A percentile compares a stretch with the other conserved stretches of the same genome.
These are phyloP conservation scores for Sarcodon sp. DNA, from an alignment of 768 basidiomycete genomes.

Conservation along the genomic window DNA sequence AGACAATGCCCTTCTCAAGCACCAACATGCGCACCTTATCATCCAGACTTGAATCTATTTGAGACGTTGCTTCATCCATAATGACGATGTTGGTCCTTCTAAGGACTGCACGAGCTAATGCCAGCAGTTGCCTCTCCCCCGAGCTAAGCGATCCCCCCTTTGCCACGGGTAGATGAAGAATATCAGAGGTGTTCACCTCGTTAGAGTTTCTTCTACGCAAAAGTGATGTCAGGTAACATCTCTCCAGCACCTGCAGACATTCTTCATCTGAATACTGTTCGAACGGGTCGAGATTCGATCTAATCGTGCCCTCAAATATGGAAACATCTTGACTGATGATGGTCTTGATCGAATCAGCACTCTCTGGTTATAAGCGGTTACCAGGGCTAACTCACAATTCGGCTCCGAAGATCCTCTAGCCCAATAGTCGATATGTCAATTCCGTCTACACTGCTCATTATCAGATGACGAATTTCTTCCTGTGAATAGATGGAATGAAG, in stretches of 20 bases:
- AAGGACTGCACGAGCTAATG: slow-evolving; percentile 56
- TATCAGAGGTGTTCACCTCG: background rate
- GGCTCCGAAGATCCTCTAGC: slow-evolving; percentile 52
- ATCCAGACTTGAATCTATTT: slow-evolving; percentile 59
- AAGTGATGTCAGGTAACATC: slow-evolving; percentile 44
- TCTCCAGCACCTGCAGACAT: slow-evolving; percentile 49
- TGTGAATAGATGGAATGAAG: background rate
- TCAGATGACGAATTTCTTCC: background rate
- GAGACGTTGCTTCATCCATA: slow-evolving; percentile 71
- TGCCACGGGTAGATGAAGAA: slow-evolving; percentile 51
- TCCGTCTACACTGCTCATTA: slow-evolving; percentile 40
- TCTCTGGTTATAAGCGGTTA: background rate
- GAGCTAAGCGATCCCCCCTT: slow-evolving; percentile 54
- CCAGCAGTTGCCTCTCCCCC: slow-evolving; percentile 68
- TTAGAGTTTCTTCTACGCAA: slow-evolving; percentile 11
- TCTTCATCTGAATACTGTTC: slow-evolving; percentile 43
- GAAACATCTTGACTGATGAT: slow-evolving; percentile 69
- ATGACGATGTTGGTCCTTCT: slow-evolving; percentile 55
- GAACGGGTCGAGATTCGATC: slow-evolving; percentile 64
- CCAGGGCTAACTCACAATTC: slow-evolving; percentile 29
- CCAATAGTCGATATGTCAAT: slow-evolving; percentile 59
- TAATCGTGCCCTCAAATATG: slow-evolving; percentile 60
- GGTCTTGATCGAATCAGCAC: slow-evolving; percentile 25
- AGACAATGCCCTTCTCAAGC: background rate
- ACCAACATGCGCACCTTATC: slow-evolving; percentile 32